Evolutionary conservation across 2,329 filamentous ascomycete genomes (phyloP), one percentile per base, ranked within the genome.

Genomic region (Cordyceps pruinosa): DNA sequence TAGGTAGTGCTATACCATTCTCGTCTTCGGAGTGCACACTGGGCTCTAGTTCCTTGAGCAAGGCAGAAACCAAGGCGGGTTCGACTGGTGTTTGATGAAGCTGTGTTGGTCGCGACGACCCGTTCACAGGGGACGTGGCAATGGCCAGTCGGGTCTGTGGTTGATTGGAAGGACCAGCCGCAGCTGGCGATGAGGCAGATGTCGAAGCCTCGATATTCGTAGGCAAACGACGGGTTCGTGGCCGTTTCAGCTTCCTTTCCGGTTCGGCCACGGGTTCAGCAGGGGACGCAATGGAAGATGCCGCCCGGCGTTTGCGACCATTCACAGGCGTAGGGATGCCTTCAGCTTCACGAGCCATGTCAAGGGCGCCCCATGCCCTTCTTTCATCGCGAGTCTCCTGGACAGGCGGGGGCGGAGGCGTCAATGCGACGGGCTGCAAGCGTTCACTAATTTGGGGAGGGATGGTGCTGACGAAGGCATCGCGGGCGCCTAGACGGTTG

Each of bases 291-390:
- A 87, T 88, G 2, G 81, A 76, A 4, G 90, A 95, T 39, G 79
- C 77, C 8, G 78, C 75, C 67, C 90, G 94, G 53, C 91, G 84
- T 73, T 96, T 91, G 59, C 89, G 84, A 52, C 77, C 75, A 60
- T 75, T 78, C 42, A 80, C 72, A 28, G 73, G 69, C 46, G 73
- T 69, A 23, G 78, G 71, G 60, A 75, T 26, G 15, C 45, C 78
- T 61, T 88, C 81, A 19, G 82, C 80, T 60, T 92, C 87, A 61
- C 90, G 82, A 44, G 89, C 91, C 69, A 87, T 89, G 64, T 97
- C 92, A 61, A 97, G 86, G 21, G 89, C 90, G 61, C 91, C 90
- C 94, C 93, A 97, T 4, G 93, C 90, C 58, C 85, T 81, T 55
- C 87, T 79, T 70, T 96, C 91, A 64, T 96, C 91, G 42, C 86